Evolutionary conservation across 2,329 filamentous ascomycete species (phyloP), one percentile per base, ranked within the genome.

Genomic region (Hypoxylon sp.): DNA sequence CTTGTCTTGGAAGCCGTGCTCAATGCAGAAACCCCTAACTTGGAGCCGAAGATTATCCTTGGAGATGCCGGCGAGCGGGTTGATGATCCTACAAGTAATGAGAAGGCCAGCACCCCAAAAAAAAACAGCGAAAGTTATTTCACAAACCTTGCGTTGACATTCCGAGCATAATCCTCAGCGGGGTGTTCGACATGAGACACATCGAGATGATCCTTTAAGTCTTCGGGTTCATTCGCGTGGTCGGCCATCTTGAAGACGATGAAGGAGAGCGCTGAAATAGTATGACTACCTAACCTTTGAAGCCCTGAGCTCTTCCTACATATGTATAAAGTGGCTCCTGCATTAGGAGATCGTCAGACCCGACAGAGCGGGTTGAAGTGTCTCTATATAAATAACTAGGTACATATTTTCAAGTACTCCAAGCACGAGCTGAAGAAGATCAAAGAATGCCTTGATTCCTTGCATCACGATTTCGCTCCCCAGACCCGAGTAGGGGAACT

Each of bases 1-100:
- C 46, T 51, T 60, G 32, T 51, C 57, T 32, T 60, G 21, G 57
- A 60, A 60, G 32, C 57, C 57, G 46, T 60, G 10, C 34, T 60
- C 57, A 19, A 51, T 30, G 57, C 57, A 60, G 57, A 60, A 60
- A 32, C 57, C 34, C 23, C 23, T 30, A 11, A 60, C 57, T 60
- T 60, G 57, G 34, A 60, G n/a, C 34, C 45, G 57, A 51, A 60
- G 57, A 23, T 60, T 60, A 14, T 60, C 57, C 57, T 60, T 60
- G 6, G 46, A 51, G 46, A 60, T 50, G 32, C 57, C 57, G 46
- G 46, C 46, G 46, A 60, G 57, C 10, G 57, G 57, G n/a, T 60
- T 60, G 36, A 60, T 60, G 34, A 60, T 60, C 32, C 57, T 60
- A 32, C n/a, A 11, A 51, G 45, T 43, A 32, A 51, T 60, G 34